These are phyloP conservation scores for Suillus paluster DNA, from an alignment of 768 basidiomycete species.

Conservation along the genomic window DNA sequence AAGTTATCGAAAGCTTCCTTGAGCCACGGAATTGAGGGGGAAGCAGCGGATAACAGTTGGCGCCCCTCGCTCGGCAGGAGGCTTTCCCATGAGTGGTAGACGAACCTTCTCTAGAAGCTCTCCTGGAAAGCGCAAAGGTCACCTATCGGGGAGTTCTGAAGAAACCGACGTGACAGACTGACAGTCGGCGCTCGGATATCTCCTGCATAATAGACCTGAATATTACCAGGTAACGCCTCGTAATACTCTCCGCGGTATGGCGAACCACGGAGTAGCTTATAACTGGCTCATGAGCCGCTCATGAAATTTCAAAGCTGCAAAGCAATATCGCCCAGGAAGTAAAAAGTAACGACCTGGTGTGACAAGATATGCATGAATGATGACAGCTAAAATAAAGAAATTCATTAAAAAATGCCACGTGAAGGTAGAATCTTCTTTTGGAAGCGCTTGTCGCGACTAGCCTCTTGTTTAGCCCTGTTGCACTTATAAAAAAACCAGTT, in stretches of 20 bases:
- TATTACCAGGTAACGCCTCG: neutral
- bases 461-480: constrained; percentile 14
- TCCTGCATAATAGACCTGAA: neutral
- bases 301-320: too few relatives aligned
- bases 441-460: constrained; percentile 28
- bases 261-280: neutral
- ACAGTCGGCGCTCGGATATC: neutral
- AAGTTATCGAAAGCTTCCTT: neutral
- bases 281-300: too few relatives aligned
- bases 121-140: neutral
- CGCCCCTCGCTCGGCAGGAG: neutral
- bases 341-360: neutral
- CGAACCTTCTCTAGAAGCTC: neutral
- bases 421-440: constrained; percentile 23
- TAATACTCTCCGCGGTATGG: neutral
- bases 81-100: neutral
- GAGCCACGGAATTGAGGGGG: neutral
- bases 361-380: neutral
- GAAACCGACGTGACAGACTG: constrained; percentile 4
- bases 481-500: constrained; percentile 17
- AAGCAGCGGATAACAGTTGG: neutral
- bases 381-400: neutral
- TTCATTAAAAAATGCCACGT: neutral
- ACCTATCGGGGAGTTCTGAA: constrained; percentile 2
- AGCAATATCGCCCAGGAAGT: constrained; percentile 3